Percentiles rank a stretch among this genome's conserved stretches.
Conservation (phyloP, 2,329 filamentous ascomycete species). For the Colletotrichum brevisporum region DNA sequence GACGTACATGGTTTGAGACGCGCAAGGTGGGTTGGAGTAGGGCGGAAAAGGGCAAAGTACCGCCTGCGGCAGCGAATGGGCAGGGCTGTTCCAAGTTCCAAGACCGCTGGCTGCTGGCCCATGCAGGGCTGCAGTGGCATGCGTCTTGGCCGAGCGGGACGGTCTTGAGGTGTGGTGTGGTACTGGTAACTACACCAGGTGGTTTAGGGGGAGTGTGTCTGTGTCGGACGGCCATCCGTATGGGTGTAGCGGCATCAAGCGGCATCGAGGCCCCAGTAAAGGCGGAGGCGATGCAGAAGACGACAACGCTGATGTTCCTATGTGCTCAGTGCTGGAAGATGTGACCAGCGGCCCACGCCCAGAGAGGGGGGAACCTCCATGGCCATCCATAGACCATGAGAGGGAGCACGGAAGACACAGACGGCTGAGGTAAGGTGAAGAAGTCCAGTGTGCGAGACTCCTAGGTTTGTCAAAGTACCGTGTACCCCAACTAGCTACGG, state of each 20-base stretch:
- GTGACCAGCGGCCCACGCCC: neutral
- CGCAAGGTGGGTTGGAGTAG: slow-evolving; percentile 38
- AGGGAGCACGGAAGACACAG: neutral
- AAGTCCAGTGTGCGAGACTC: neutral
- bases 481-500: slow-evolving; percentile 4
- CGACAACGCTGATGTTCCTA: slow-evolving; percentile 7
- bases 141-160: slow-evolving; percentile 37
- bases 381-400: too few species aligned
- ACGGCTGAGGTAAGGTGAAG: slow-evolving; percentile 18
- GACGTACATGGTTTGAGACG: slow-evolving; percentile 41
- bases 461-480: slow-evolving; percentile 20
- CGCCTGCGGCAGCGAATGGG: slow-evolving; percentile 38
- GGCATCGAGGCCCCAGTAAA: slow-evolving; percentile 35
- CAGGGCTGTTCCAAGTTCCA: slow-evolving; percentile 40
- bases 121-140: slow-evolving; percentile 40
- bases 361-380: neutral
- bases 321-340: too few species aligned
- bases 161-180: slow-evolving; percentile 18
- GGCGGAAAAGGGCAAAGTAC: slow-evolving; percentile 39
- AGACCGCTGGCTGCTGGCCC: slow-evolving; percentile 36
- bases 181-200: too few species aligned
- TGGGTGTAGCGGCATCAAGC: slow-evolving; percentile 38
- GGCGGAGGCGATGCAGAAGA: slow-evolving; percentile 35
- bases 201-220: neutral
- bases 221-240: slow-evolving; percentile 38